A percentile compares a stretch with the other conserved stretches of the same genome.
Evolutionary conservation across 108 stramenopile genomes (phyloP).

Genomic region (Cyclotella sp.): DNA sequence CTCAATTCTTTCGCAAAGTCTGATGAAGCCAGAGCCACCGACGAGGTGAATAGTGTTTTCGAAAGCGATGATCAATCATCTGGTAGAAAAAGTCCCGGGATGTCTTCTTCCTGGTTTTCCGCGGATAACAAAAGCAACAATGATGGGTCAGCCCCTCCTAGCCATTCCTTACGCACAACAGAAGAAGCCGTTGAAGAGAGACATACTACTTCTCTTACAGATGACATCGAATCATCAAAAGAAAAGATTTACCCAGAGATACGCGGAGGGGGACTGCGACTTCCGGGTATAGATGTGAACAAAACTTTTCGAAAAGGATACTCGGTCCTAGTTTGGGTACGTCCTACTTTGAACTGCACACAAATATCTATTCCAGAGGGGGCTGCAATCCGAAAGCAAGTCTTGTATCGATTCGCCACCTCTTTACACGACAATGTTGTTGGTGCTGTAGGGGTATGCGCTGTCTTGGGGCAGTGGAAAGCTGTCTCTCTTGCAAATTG

Average conservation of each 20-base stretch:
- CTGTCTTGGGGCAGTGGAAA: slow-evolving; percentile 64
- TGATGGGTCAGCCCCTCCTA: background rate
- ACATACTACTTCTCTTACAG: background rate
- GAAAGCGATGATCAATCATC: background rate
- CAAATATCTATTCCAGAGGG: slow-evolving; percentile 9
- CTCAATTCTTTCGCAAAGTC: background rate
- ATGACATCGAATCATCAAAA: background rate
- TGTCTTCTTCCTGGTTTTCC: background rate
- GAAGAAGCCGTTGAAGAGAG: background rate
- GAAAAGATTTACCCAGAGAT: slow-evolving; percentile 12
- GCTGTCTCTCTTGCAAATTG: slow-evolving; percentile 14
- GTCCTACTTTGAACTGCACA: slow-evolving; percentile 51
- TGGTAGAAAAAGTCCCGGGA: background rate
- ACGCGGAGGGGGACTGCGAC: slow-evolving; percentile 51
- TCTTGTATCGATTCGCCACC: slow-evolving; percentile 74
- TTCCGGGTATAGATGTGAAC: slow-evolving; percentile 80
- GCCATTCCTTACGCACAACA: too few species aligned
- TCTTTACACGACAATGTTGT: slow-evolving; percentile 48
- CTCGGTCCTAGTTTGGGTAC: slow-evolving; percentile 78
- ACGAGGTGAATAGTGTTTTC: background rate
- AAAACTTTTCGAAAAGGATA: slow-evolving; percentile 85
- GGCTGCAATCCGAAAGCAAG: slow-evolving; percentile 29
- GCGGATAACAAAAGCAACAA: background rate
- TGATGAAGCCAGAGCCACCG: background rate
- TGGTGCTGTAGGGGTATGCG: slow-evolving; percentile 57